Evolutionary conservation across 2,329 filamentous ascomycete genomes (phyloP).

Genomic region (Pestalotiopsis sp.): DNA sequence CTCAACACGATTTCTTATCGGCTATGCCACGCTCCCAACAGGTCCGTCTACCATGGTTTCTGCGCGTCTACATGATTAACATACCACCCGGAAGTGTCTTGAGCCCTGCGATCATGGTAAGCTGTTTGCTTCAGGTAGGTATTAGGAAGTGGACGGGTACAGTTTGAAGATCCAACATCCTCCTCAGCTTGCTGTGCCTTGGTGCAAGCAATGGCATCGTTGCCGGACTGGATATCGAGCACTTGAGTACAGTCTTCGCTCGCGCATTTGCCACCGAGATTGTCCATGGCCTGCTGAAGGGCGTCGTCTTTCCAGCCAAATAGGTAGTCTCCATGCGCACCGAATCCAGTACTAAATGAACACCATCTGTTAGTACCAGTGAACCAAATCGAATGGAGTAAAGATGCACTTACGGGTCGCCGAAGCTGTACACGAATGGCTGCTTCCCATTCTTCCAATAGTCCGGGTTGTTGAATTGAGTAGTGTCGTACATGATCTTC

Average conservation of each 20-base stretch:
- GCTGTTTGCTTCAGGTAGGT: no score
- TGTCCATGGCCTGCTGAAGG: conserved; percentile 11
- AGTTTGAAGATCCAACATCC: background rate
- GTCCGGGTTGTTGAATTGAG: conserved; percentile 34
- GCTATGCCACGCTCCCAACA: no score
- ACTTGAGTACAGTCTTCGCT: background rate
- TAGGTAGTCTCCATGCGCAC: conserved; percentile 13
- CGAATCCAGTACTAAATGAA: background rate
- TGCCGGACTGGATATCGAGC: background rate
- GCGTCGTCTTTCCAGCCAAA: conserved; percentile 14
- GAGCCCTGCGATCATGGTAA: no score
- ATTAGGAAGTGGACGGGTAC: no score
- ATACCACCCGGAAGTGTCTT: conserved; percentile 3
- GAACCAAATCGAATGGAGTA: background rate
- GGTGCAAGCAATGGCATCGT: background rate
- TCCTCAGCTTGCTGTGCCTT: background rate
- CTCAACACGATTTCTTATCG: no score
- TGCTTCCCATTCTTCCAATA: conserved; percentile 18
- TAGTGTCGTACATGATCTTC: conserved; percentile 46
- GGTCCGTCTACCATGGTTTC: background rate
- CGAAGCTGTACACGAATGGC: conserved; percentile 18
- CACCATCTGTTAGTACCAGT: background rate
- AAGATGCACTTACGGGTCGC: background rate
- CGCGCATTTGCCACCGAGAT: background rate
- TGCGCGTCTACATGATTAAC: background rate